These are phyloP conservation scores for Fusarium continuum DNA, from an alignment of 2,329 filamentous ascomycete genomes.

Conservation along the genomic window DNA sequence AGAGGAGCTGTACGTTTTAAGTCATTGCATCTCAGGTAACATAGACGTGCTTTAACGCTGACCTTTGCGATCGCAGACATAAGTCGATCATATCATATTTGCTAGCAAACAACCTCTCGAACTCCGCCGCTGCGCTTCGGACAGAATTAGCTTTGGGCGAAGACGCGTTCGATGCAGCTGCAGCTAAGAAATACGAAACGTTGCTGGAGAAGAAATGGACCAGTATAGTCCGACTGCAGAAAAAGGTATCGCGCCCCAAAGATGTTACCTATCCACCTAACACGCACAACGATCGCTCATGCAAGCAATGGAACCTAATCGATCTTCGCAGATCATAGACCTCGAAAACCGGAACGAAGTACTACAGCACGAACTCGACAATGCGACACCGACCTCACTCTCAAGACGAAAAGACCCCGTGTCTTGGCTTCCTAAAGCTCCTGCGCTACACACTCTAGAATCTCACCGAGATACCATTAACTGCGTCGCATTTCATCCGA, in stretches of 20 bases:
- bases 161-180: constrained; percentile 77
- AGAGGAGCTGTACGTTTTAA: background rate
- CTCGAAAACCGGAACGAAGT: constrained; percentile 77
- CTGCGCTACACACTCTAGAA: constrained; percentile 81
- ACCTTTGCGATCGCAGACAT: background rate
- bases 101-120: background rate
- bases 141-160: constrained; percentile 79
- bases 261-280: too few species aligned
- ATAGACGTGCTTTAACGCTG: too few species aligned
- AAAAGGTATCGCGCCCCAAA: constrained; percentile 71
- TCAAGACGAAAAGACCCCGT: constrained; percentile 78
- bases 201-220: constrained; percentile 99
- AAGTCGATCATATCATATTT: background rate
- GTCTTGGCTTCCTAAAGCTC: constrained; percentile 83
- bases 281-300: too few species aligned
- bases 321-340: constrained; percentile 79
- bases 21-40: too few species aligned
- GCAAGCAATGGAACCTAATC: background rate
- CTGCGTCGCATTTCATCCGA: constrained; percentile 89
- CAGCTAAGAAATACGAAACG: constrained; percentile 92
- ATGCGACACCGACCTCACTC: constrained; percentile 77
- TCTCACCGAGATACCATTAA: constrained; percentile 87
- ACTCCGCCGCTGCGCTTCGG: constrained; percentile 49
- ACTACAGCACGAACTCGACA: constrained; percentile 85
- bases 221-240: constrained; percentile 89